Percentiles rank a stretch among this genome's conserved stretches.
phyloP scores from a whole-genome alignment of 2,329 filamentous ascomycete genomes.

The Pyricularia sp. region DNA sequence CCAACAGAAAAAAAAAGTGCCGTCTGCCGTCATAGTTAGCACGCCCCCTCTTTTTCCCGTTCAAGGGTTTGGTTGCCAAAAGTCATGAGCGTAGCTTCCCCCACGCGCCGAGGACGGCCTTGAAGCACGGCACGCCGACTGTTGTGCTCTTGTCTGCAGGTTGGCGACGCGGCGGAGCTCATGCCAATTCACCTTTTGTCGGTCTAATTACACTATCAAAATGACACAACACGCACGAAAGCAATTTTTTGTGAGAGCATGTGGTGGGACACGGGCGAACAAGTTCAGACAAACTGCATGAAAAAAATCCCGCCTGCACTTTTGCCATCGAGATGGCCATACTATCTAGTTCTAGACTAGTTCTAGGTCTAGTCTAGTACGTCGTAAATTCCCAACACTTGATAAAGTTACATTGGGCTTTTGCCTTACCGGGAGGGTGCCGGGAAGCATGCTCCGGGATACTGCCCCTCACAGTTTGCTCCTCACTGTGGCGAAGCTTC shows the following conservation, averaged over 20 bases:
- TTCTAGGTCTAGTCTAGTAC: no score
- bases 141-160: background rate
- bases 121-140: background rate
- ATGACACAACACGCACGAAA: background rate
- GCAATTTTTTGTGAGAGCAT: background rate
- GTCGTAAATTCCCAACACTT: background rate
- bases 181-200: background rate
- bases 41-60: conserved; percentile 1
- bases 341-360: no score
- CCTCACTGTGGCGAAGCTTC: background rate
- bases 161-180: background rate
- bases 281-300: background rate
- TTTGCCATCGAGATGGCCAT: background rate
- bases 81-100: background rate
- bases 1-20: background rate
- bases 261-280: background rate
- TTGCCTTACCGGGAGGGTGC: background rate
- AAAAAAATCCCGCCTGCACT: background rate
- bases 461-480: background rate
- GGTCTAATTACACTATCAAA: background rate
- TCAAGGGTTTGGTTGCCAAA: background rate
- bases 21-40: background rate
- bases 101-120: background rate
- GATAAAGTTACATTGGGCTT: background rate
- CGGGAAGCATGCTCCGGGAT: background rate